Conservation (phyloP, 78 protist genomes). For the Chrysochromulina tobinii region DNA sequence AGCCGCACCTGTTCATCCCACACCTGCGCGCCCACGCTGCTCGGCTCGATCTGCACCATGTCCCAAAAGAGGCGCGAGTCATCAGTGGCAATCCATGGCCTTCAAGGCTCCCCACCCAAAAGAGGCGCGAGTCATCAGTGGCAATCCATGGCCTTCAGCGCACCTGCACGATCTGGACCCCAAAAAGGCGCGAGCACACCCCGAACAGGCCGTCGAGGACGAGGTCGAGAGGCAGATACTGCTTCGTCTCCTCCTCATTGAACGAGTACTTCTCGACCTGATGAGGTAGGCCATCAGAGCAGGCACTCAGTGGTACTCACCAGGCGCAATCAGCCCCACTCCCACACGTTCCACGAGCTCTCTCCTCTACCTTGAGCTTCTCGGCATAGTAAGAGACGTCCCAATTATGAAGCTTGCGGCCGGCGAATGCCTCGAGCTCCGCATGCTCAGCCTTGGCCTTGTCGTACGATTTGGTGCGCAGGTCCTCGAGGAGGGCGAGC, state of each 20-base stretch:
- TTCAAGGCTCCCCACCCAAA: not conserved
- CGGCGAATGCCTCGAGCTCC: not conserved
- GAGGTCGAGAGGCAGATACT: conserved; percentile 36
- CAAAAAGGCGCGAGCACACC: not conserved
- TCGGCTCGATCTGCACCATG: no score
- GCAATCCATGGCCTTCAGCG: conserved; percentile 21
- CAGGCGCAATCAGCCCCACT: not conserved
- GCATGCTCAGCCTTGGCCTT: not conserved
- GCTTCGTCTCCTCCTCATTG: conserved; percentile 2
- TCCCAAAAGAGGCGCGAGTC: no score
- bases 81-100: not conserved
- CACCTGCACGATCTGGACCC: conserved; percentile 24
- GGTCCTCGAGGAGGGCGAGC: not conserved
- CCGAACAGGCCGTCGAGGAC: conserved; percentile 52
- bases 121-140: no score
- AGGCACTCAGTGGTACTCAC: no score
- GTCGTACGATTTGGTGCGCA: not conserved
- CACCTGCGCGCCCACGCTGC: not conserved
- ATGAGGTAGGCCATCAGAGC: no score
- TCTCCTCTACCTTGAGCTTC: not conserved
- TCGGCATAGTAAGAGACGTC: conserved; percentile 33
- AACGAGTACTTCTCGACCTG: no score
- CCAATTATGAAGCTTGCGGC: not conserved
- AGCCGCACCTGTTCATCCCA: not conserved
- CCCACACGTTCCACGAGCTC: not conserved